Conservation (phyloP, 257 asterid genomes). For the Solanum lycopersicoides region DNA sequence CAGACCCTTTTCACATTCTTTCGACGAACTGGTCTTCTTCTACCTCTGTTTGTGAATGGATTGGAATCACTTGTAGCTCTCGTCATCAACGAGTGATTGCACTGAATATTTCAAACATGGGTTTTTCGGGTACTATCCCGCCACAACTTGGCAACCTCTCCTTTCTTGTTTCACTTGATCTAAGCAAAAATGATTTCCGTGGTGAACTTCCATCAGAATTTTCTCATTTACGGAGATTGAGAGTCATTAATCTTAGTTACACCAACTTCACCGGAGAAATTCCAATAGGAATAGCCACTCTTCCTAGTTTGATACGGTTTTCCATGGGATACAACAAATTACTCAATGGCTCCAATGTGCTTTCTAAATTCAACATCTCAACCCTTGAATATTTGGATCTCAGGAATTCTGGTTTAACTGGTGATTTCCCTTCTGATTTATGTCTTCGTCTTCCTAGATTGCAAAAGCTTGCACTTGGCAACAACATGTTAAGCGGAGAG, state of each 20-base stretch:
- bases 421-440: not conserved
- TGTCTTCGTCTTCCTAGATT: not conserved
- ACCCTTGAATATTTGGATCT: not conserved
- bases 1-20: not conserved
- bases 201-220: constrained; percentile 16
- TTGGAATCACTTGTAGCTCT: constrained; percentile 15
- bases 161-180: constrained; percentile 15
- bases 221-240: not conserved
- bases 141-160: constrained; percentile 30
- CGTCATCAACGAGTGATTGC: constrained; percentile 10
- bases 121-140: constrained; percentile 8
- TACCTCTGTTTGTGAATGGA: constrained; percentile 11
- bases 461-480: not conserved
- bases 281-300: not conserved
- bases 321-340: not conserved
- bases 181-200: constrained; percentile 3
- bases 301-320: not conserved
- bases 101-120: not conserved
- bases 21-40: constrained; percentile 10
- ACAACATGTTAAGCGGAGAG: not conserved
- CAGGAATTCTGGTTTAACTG: not conserved
- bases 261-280: not conserved
- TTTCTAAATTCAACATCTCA: not conserved
- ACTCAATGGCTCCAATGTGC: not conserved
- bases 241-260: not conserved